These are phyloP conservation scores for Saccharomyces hybrid DNA, from an alignment of 1,139 yeast species.

Conservation along the genomic window DNA sequence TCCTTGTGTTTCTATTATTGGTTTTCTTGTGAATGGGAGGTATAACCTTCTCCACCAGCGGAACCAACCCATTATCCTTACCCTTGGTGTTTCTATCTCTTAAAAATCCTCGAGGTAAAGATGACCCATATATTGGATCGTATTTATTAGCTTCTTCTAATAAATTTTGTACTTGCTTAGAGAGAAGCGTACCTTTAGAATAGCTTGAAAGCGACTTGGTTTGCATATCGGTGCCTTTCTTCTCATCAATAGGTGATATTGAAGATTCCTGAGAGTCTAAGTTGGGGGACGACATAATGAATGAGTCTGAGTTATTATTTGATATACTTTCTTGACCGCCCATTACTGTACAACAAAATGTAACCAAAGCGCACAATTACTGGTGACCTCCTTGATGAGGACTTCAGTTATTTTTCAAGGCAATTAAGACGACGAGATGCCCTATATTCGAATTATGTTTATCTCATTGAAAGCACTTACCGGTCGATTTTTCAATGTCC, in stretches of 20 bases:
- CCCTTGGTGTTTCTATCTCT: constrained; percentile 4
- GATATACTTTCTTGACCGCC: background rate
- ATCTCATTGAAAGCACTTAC: background rate
- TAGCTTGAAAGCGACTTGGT: background rate
- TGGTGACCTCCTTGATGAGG: background rate
- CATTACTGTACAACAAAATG: background rate
- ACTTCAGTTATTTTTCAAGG: background rate
- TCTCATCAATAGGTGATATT: background rate
- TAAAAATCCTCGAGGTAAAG: constrained; percentile 21
- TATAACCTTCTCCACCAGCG: background rate
- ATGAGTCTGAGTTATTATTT: constrained; percentile 2
- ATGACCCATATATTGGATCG: constrained; percentile 28
- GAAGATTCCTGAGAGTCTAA: background rate
- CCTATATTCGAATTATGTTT: background rate
- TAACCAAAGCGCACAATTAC: background rate
- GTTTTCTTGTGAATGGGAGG: background rate
- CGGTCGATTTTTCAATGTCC: background rate
- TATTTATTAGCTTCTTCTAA: constrained; percentile 35
- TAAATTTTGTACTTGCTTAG: constrained; percentile 15
- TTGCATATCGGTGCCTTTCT: background rate
- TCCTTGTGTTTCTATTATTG: background rate
- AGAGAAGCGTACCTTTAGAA: background rate
- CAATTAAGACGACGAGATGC: background rate
- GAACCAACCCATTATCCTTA: background rate
- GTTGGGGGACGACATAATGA: background rate